Evolutionary conservation across 352 stramenopile genomes (phyloP).

Genomic region (Globisporangium uncinulatum): DNA sequence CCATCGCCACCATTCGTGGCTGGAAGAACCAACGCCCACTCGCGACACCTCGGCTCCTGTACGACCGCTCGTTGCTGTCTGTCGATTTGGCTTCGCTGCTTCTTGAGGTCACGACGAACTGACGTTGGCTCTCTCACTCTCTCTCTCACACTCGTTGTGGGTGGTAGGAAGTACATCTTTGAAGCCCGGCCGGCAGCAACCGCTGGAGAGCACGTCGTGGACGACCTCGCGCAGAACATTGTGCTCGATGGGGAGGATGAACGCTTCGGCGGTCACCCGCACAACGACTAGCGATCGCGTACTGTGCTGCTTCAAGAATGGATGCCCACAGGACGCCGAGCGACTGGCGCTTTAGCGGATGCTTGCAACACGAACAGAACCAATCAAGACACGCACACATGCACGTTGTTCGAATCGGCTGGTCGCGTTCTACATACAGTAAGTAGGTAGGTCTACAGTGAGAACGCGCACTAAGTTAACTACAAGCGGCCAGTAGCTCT

Average conservation of each 20-base stretch:
- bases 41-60: slow-evolving; percentile 89
- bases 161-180: slow-evolving; percentile 51
- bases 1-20: slow-evolving; percentile 93
- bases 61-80: slow-evolving; percentile 19
- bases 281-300: slow-evolving; percentile 35
- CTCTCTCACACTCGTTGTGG: background rate
- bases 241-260: slow-evolving; percentile 26
- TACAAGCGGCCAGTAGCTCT: too few species aligned
- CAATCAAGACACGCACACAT: too few species aligned
- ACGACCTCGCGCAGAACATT: slow-evolving; percentile 12
- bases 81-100: slow-evolving; percentile 13
- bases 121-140: background rate
- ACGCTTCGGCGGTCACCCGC: slow-evolving; percentile 18
- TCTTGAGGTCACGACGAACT: background rate
- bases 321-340: too few species aligned
- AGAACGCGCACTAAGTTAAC: too few species aligned
- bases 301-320: too few species aligned
- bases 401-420: too few species aligned
- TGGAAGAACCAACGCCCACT: slow-evolving; percentile 92
- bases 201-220: slow-evolving; percentile 40
- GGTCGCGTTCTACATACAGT: too few species aligned
- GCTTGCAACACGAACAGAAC: too few species aligned
- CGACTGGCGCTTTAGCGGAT: too few species aligned
- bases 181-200: slow-evolving; percentile 42
- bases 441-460: too few species aligned